A percentile compares a stretch with the other conserved stretches of the same genome.
Conservation (phyloP, 2,329 filamentous ascomycete genomes). For the Trichoderma simmonsii region DNA sequence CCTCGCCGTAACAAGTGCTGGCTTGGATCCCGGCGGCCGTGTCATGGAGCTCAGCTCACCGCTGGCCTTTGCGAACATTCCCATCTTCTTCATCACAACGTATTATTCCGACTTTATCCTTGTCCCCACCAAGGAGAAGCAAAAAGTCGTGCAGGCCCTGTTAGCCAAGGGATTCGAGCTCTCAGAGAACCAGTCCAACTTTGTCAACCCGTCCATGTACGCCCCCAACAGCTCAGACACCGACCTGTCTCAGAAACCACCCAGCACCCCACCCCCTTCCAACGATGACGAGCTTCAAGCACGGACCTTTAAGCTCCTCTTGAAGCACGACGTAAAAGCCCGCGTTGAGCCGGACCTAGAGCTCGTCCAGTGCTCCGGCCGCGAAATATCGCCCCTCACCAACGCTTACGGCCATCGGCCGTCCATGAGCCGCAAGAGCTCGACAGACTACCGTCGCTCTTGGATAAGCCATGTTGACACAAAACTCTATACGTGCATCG, state of each 20-base stretch:
- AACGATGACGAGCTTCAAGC: constrained; percentile 75
- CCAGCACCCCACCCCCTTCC: constrained; percentile 72
- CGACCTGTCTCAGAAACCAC: constrained; percentile 40
- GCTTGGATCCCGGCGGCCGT: constrained; percentile 84
- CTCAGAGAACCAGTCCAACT: constrained; percentile 67
- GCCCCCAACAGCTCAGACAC: constrained; percentile 30
- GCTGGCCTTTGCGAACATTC: constrained; percentile 84
- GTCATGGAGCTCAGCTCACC: constrained; percentile 91
- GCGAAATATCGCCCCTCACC: constrained; percentile 43
- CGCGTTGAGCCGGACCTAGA: constrained; percentile 65
- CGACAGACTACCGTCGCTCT: constrained; percentile 34
- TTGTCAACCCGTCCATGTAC: constrained; percentile 52
- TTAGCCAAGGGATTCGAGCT: constrained; percentile 81
- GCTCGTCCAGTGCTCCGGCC: constrained; percentile 78
- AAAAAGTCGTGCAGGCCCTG: constrained; percentile 72
- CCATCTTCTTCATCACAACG: constrained; percentile 97
- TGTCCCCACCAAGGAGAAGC: constrained; percentile 71
- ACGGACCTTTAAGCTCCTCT: constrained; percentile 81
- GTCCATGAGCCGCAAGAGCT: constrained; percentile 37
- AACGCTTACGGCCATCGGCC: constrained; percentile 37
- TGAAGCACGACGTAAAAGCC: constrained; percentile 70
- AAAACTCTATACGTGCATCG: constrained; percentile 60
- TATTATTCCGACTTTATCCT: constrained; percentile 98
- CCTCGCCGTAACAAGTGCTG: constrained; percentile 85
- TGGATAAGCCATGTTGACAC: constrained; percentile 62